Evolutionary conservation across 352 stramenopile genomes (phyloP), one percentile per base, ranked within the genome.

Genomic region (Phytophthora europaea): DNA sequence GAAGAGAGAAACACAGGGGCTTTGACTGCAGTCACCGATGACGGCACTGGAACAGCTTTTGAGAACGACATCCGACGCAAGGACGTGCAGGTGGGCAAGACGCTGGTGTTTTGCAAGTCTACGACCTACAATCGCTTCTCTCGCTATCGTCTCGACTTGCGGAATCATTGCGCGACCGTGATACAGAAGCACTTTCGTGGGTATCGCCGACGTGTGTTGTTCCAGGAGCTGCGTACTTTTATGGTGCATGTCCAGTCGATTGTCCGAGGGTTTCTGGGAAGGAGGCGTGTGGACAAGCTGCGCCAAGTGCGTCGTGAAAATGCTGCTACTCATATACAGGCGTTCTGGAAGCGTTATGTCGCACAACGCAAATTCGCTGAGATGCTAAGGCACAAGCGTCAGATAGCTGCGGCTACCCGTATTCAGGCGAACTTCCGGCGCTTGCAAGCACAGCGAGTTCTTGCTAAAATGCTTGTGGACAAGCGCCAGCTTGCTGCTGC

Each of bases 51-150:
- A 8, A 74, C 65, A 26, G 51, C 60, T 31, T 78, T 80, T 31
- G 67, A 78, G 34, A 79, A 75, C 23, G 62, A 83, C 18, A 48
- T 63, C 28, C 57, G 73, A 10, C 70, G 72, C 26, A 77, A 79
- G 16, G 80, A 84, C 48, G 82, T 90, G 6, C 85, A 93, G 53
- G 75, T 93, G 18, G 83, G 85, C 55, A 86, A 79, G 40, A 90
- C 83, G 22, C 61, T 91, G 5, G 81, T 93, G 10, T 93, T 93
- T 71, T 93, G 71, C 73, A 88, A 88, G 65, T 87, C 80, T 2
- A 80, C 73, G 22, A 80, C 71, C 28, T 92, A 87, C 75, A 89
- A 88, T 53, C 62, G 75, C 15, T 82, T 92, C 40, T 87, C 69
- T 51, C 81, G 73, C 18, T 83, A 90, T 31, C 83, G 85, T 2